Evolutionary conservation across 2,329 filamentous ascomycete genomes (phyloP), one percentile per base, ranked within the genome.

Genomic region (Chaetomiaceae sp.): DNA sequence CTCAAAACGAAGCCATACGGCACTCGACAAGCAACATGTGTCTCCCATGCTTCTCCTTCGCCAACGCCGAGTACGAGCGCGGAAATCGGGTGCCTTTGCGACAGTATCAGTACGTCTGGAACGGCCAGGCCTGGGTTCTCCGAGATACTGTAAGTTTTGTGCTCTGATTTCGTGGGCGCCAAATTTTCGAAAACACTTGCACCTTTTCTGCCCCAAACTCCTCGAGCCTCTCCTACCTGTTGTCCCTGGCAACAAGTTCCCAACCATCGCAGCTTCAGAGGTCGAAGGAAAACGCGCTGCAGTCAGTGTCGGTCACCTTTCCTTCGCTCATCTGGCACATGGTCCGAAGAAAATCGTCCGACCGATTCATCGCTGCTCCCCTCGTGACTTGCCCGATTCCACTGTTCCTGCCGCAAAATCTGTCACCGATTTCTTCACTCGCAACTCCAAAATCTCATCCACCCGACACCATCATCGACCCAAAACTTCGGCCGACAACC

Each of bases 31-130:
- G 22, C 22, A 67, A 45, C 6, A 81, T 82, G 78, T 82, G 79
- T 61, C 69, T 80, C n/a, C 72, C 75, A 5, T 79, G 76, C 62
- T 80, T 79, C 66, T 72, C 77, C 0, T 75, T 73, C 43, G 65
- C 69, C 64, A 75, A 78, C 64, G 55, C 78, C 65, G 70, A 75
- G 64, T 64, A 73, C 56, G 75, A 80, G 55, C 72, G 75, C 29
- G 71, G 51, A 36, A 75, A 55, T 70, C 72, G 53, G 65, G 48
- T 40, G 51, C 15, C 69, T 5, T 47, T 50, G 14, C 36, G 47
- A 29, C 53, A 59, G 31, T 69, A 64, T 56, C 74, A 75, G 47
- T 73, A 71, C 12, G 64, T 70, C 23, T 78, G 75, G 74, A 69
- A 67, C 37, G 67, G 68, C 2, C 62, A 63, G 17, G 56, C 59